phyloP scores from a whole-genome alignment of 768 basidiomycete genomes.

The Russula earlei region DNA sequence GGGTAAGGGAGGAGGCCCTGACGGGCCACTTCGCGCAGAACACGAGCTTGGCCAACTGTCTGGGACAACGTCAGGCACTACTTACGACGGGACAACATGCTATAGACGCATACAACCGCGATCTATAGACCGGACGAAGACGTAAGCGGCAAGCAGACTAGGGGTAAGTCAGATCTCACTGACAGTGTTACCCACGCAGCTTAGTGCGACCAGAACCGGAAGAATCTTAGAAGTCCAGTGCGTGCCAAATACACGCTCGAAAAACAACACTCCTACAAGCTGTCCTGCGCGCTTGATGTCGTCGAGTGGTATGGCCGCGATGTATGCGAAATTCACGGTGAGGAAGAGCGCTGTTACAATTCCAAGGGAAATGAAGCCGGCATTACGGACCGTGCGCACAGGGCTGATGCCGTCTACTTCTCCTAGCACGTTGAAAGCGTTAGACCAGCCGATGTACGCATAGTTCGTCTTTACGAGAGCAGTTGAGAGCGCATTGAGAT shows the following conservation, averaged over 20 bases:
- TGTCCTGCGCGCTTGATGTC: constrained; percentile 35
- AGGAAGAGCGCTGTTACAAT: constrained; percentile 40
- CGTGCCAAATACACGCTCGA: constrained; percentile 39
- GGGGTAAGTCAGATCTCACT: constrained; percentile 32
- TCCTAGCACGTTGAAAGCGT: constrained; percentile 39
- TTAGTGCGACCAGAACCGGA: constrained; percentile 15
- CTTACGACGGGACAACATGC: background rate
- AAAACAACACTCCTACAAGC: constrained; percentile 43
- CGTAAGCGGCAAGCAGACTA: constrained; percentile 26
- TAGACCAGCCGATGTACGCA: constrained; percentile 28
- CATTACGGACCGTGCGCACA: constrained; percentile 37
- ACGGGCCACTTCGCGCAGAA: constrained; percentile 42
- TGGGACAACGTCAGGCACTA: background rate
- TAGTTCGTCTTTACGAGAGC: constrained; percentile 26
- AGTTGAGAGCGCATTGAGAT: constrained; percentile 23
- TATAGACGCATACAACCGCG: constrained; percentile 17
- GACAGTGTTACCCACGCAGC: constrained; percentile 23
- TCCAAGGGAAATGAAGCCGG: constrained; percentile 37
- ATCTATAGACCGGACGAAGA: constrained; percentile 26
- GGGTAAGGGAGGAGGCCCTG: constrained; percentile 45
- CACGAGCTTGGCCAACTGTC: constrained; percentile 35
- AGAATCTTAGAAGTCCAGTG: constrained; percentile 23
- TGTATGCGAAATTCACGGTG: constrained; percentile 36
- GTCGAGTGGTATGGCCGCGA: constrained; percentile 35
- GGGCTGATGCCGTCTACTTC: constrained; percentile 33